A percentile compares a stretch with the other conserved stretches of the same genome.
phyloP scores from a whole-genome alignment of 352 stramenopile species.

The Globisporangium barbulae region DNA sequence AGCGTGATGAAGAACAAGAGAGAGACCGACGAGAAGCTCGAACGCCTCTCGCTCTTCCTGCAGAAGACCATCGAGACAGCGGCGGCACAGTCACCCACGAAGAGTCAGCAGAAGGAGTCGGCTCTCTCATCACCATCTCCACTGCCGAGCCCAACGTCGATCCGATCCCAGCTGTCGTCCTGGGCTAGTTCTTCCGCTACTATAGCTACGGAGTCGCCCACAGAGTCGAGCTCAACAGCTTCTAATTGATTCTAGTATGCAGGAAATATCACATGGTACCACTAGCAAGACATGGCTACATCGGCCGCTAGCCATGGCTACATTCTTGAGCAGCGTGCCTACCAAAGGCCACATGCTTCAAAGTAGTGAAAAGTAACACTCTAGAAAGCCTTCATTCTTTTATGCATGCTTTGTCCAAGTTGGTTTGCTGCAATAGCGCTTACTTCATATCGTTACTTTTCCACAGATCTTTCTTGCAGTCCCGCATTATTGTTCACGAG shows the following conservation, averaged over 20 bases:
- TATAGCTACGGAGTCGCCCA: neutral
- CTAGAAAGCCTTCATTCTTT: neutral
- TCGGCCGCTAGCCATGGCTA: neutral
- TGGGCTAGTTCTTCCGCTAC: neutral
- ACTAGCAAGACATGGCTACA: neutral
- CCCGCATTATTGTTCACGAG: neutral
- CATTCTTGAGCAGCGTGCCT: neutral
- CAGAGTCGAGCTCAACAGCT: neutral
- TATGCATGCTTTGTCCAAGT: neutral
- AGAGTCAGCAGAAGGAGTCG: constrained; percentile 6
- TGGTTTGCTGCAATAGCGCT: constrained; percentile 11
- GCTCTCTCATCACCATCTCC: constrained; percentile 18
- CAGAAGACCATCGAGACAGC: constrained; percentile 30
- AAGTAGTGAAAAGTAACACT: neutral
- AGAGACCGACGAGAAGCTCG: constrained; percentile 50
- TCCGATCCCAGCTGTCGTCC: neutral
- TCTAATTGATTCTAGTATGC: neutral
- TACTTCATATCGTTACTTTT: constrained; percentile 32
- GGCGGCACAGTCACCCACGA: constrained; percentile 1
- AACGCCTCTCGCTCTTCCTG: constrained; percentile 53
- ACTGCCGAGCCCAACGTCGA: neutral
- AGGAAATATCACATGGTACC: neutral
- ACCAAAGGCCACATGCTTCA: neutral
- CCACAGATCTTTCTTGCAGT: constrained; percentile 27
- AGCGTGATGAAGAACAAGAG: constrained; percentile 41